Evolutionary conservation across 2,329 filamentous ascomycete species (phyloP), one percentile per base, ranked within the genome.

Genomic region (Lecanicillium sp.): DNA sequence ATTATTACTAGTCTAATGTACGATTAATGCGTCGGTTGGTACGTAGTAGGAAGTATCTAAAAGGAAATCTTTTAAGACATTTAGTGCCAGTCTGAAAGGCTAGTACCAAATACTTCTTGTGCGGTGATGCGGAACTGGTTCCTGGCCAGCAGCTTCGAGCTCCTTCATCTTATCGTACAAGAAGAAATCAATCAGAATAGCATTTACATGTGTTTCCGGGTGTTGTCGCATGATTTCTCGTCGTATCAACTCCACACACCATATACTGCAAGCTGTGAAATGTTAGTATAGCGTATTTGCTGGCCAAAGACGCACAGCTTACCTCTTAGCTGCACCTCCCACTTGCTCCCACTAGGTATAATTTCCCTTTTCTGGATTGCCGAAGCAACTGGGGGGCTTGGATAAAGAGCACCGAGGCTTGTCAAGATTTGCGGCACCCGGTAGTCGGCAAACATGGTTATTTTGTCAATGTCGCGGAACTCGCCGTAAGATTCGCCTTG

Each of bases 371-470:
- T 67, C 22, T 74, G 71, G 50, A 98, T 81, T 13, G 80, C 73
- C 25, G 73, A 70, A 36, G 88, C 80, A 32, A 98, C 65, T 1
- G 80, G 73, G 0, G 92, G 92, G 46, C 85, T 89, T 62, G 92
- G 95, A 51, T 76, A 78, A 35, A 98, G 64, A 42, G 88, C 90
- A 14, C 85, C 85, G 32, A 96, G 69, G 9, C 79, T 78, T 51
- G 89, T 79, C 25, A 98, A 73, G 50, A 95, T 92, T 63, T 98
- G 92, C 12, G 94, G 94, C 38, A 98, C 83, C 31, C 92, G 83
- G 57, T 98, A 98, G 65, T 98, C 92, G 54, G 92, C 89, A 67
- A 98, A 98, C 82, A 96, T 96, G 44, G 92, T 98, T 52, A 98
- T 83, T 57, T 88, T 87, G 63, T 92, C 83, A 51, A 98, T 95